Conservation (phyloP, 208 protist genomes). For the Tritrichomonas musculus region DNA sequence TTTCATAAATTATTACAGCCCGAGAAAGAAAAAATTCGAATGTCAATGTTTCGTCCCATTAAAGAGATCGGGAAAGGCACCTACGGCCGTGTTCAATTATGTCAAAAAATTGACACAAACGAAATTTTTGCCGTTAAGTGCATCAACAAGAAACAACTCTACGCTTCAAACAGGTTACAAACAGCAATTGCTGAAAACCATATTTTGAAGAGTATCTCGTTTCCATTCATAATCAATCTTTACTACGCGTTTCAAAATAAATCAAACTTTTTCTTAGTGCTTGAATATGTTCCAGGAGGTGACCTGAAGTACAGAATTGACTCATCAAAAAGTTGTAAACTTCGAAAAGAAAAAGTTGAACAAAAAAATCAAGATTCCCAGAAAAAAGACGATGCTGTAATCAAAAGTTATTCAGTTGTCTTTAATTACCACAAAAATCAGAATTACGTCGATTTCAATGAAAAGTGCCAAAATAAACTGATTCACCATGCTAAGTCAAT, state of each 20-base stretch:
- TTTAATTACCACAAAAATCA: no score
- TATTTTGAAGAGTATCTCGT: conserved; percentile 51
- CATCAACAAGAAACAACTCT: conserved; percentile 43
- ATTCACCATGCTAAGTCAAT: no score
- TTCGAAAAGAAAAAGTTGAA: no score
- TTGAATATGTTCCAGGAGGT: conserved; percentile 60
- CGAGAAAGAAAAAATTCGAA: no score
- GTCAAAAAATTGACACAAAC: conserved; percentile 53
- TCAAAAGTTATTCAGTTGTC: no score
- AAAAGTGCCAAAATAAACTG: no score
- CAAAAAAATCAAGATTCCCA: no score
- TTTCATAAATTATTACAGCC: no score
- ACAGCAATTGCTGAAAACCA: conserved; percentile 48
- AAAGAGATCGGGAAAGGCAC: conserved; percentile 59
- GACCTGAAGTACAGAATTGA: conserved; percentile 66
- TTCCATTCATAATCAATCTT: conserved; percentile 59
- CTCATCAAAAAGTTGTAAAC: no score
- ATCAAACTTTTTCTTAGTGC: conserved; percentile 57
- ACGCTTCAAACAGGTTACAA: no score
- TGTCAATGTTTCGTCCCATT: conserved; percentile 56
- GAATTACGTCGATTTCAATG: no score
- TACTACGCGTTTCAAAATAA: conserved; percentile 59
- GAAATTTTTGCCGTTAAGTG: conserved; percentile 62
- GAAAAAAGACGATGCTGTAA: no score
- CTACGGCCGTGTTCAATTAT: conserved; percentile 58